Evolutionary conservation across 257 asterid genomes (phyloP).

Genomic region (Gardenia jasminoides): DNA sequence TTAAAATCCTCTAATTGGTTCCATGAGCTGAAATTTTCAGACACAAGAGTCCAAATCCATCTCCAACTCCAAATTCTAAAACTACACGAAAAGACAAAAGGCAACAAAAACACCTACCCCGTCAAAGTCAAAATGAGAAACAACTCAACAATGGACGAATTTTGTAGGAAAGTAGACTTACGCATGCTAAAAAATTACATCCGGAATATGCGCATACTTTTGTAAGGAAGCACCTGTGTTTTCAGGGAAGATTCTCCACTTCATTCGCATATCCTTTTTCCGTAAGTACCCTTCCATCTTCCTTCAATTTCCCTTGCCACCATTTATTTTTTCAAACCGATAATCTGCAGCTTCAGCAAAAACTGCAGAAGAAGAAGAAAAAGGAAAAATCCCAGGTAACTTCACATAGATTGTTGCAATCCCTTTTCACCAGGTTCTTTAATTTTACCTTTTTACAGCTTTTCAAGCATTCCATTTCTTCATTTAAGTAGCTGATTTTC

Average conservation of each 20-base stretch:
- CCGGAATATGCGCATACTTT: constrained; percentile 4
- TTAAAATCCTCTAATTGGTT: too few relatives aligned
- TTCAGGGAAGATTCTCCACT: constrained; percentile 26
- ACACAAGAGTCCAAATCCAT: too few relatives aligned
- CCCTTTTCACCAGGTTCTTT: constrained; percentile 13
- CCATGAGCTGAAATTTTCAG: too few relatives aligned
- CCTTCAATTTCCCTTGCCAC: not conserved
- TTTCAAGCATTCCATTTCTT: not conserved
- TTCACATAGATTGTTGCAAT: not conserved
- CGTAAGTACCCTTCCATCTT: constrained; percentile 9
- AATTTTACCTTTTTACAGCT: not conserved
- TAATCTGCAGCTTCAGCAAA: not conserved
- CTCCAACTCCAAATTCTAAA: too few relatives aligned
- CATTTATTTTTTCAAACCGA: not conserved
- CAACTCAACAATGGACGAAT: not conserved
- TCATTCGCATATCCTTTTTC: constrained; percentile 20
- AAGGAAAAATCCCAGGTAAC: not conserved
- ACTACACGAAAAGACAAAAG: not conserved
- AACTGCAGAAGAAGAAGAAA: not conserved
- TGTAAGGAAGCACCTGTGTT: not conserved
- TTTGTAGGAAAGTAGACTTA: too few relatives aligned
- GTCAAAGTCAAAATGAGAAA: not conserved
- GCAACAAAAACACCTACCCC: not conserved
- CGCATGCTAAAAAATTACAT: not conserved
- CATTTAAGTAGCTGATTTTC: not conserved